Percentiles rank a stretch among this genome's conserved stretches.
These are phyloP conservation scores for Globisporangium middletonii DNA, from an alignment of 352 stramenopile species.

Conservation along the genomic window DNA sequence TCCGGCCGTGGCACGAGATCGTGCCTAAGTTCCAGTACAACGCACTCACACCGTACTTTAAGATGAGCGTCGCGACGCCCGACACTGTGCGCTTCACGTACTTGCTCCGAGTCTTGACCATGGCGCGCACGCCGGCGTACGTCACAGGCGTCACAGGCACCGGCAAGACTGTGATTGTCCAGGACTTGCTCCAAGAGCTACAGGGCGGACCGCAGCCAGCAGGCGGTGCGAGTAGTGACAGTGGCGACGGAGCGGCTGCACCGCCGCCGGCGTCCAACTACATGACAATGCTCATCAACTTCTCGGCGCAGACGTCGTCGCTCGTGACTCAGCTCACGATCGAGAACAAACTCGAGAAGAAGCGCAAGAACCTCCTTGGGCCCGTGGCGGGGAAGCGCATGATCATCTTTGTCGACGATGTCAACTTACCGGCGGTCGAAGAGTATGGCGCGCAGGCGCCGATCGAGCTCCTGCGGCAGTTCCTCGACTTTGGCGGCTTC, in stretches of 20 bases:
- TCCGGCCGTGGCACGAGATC: slow-evolving; percentile 52
- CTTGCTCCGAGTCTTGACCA: slow-evolving; percentile 42
- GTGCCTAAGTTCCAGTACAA: slow-evolving; percentile 71
- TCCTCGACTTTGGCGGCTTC: slow-evolving; percentile 94
- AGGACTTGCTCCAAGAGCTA: slow-evolving; percentile 65
- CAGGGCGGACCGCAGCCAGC: slow-evolving; percentile 17
- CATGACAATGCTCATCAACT: slow-evolving; percentile 87
- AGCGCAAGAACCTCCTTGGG: slow-evolving; percentile 92
- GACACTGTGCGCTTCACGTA: slow-evolving; percentile 71
- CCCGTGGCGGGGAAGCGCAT: slow-evolving; percentile 83
- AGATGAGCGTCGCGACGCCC: slow-evolving; percentile 76
- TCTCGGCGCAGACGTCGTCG: slow-evolving; percentile 88
- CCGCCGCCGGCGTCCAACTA: slow-evolving; percentile 32
- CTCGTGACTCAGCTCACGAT: slow-evolving; percentile 89
- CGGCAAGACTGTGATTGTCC: slow-evolving; percentile 86
- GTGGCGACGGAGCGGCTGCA: slow-evolving; percentile 15
- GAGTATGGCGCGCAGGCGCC: slow-evolving; percentile 93
- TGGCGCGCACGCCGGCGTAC: slow-evolving; percentile 77
- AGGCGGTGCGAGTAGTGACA: slow-evolving; percentile 10
- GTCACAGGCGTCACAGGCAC: slow-evolving; percentile 87
- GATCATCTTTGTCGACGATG: slow-evolving; percentile 94
- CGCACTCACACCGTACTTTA: slow-evolving; percentile 51
- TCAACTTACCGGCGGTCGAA: slow-evolving; percentile 93
- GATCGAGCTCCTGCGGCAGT: slow-evolving; percentile 92
- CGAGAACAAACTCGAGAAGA: slow-evolving; percentile 93